Evolutionary conservation across 768 basidiomycete genomes (phyloP).

Genomic region (Tricholoma hemisulphureum): DNA sequence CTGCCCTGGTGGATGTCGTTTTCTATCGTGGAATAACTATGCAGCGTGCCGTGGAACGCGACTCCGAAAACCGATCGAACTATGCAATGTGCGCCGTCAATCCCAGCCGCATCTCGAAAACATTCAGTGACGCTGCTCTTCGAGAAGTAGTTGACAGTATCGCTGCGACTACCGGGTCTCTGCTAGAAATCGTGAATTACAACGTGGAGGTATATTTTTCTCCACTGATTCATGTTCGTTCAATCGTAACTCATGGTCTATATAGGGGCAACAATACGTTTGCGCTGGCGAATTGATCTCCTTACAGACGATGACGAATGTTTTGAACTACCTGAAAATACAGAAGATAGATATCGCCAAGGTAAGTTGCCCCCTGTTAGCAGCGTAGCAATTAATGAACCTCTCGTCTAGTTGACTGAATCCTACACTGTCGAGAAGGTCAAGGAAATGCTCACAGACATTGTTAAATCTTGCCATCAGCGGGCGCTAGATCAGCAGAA

Average conservation of each 20-base stretch:
- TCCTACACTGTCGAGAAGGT: conserved; percentile 89
- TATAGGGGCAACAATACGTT: conserved; percentile 98
- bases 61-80: conserved; percentile 87
- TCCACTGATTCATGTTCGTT: background rate
- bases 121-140: conserved; percentile 94
- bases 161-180: conserved; percentile 65
- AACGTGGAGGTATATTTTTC: conserved; percentile 71
- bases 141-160: conserved; percentile 96
- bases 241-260: conserved; percentile 6
- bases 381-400: conserved; percentile 1
- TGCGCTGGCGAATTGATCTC: conserved; percentile 96
- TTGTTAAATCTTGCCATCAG: conserved; percentile 78
- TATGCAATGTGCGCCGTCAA: conserved; percentile 99
- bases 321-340: conserved; percentile 92
- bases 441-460: conserved; percentile 92
- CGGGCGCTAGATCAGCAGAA: conserved; percentile 77
- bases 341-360: conserved; percentile 93
- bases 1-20: conserved; percentile 94
- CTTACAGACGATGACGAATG: conserved; percentile 91
- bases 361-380: conserved; percentile 37
- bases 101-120: conserved; percentile 89
- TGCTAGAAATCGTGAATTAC: conserved; percentile 98
- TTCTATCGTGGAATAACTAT: conserved; percentile 99
- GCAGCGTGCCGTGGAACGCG: conserved; percentile 98
- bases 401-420: conserved; percentile 66